Percentiles rank a stretch among this genome's conserved stretches.
Evolutionary conservation across 2,329 filamentous ascomycete species (phyloP).

Genomic region (Aspergillus sp.): DNA sequence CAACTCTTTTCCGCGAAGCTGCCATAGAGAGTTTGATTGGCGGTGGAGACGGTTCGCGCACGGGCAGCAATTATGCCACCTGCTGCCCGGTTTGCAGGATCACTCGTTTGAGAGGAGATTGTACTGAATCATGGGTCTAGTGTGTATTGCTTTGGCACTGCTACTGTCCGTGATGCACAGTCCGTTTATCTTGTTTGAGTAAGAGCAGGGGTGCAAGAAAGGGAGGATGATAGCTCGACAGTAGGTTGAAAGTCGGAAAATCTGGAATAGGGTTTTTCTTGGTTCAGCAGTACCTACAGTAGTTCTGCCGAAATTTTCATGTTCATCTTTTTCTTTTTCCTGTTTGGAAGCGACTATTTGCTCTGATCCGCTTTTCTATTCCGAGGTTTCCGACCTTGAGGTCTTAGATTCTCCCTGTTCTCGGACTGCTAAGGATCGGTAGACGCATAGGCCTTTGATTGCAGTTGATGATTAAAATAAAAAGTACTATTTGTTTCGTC

Average conservation of each 20-base stretch:
- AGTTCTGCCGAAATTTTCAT: neutral
- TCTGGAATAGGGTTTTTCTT: conserved; percentile 9
- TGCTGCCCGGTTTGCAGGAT: conserved; percentile 20
- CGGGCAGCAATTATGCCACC: conserved; percentile 22
- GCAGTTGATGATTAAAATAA: neutral
- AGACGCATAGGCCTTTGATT: neutral
- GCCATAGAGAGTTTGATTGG: conserved; percentile 23
- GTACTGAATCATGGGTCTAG: conserved; percentile 17
- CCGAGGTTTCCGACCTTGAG: neutral
- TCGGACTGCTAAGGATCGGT: neutral
- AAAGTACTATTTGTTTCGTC: neutral
- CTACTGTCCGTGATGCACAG: conserved; percentile 18
- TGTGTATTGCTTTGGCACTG: conserved; percentile 10
- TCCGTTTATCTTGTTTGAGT: conserved; percentile 7
- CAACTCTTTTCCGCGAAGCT: conserved; percentile 27
- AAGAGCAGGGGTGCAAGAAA: neutral
- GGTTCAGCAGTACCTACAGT: conserved; percentile 6
- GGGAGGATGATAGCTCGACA: neutral
- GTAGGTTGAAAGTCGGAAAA: conserved; percentile 2
- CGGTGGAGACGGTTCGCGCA: conserved; percentile 19
- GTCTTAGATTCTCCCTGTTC: neutral
- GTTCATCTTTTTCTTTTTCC: conserved; percentile 1
- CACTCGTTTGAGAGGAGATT: conserved; percentile 17
- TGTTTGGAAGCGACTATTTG: conserved; percentile 4
- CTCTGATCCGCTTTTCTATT: neutral